A percentile compares a stretch with the other conserved stretches of the same genome.
Evolutionary conservation across 139 green algal species (phyloP).

Genomic region (Picochlorum sp.): DNA sequence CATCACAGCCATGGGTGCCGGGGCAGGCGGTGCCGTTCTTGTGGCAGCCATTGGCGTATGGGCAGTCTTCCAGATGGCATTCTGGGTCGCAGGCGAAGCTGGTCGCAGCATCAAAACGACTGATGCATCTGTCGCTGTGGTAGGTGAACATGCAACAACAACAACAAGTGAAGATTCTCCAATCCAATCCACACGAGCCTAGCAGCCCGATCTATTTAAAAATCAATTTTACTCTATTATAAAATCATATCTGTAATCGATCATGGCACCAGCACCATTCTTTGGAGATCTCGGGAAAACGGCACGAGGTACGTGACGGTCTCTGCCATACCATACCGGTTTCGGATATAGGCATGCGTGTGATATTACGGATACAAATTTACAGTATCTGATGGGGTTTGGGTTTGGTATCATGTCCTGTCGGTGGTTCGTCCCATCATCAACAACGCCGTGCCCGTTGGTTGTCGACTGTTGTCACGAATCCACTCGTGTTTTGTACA

Average conservation of each 20-base stretch:
- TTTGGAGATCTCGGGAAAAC: slow-evolving; percentile 34
- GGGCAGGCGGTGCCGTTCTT: slow-evolving; percentile 27
- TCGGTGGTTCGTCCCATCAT: too few species aligned
- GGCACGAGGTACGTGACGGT: slow-evolving; percentile 20
- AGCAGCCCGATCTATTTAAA: not conserved
- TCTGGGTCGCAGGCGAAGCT: slow-evolving; percentile 30
- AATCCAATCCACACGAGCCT: not conserved
- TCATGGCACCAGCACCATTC: slow-evolving; percentile 29
- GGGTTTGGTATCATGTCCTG: too few species aligned
- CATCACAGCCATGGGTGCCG: slow-evolving; percentile 36
- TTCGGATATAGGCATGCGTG: too few species aligned
- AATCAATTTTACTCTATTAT: not conserved
- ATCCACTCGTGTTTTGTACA: slow-evolving; percentile 8
- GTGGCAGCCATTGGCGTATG: slow-evolving; percentile 39
- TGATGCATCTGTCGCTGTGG: not conserved
- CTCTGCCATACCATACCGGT: too few species aligned
- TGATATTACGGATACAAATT: too few species aligned
- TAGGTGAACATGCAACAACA: not conserved
- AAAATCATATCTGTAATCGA: not conserved
- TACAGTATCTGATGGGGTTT: too few species aligned
- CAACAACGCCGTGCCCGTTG: too few species aligned
- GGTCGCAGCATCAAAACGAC: slow-evolving; percentile 13
- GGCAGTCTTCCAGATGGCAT: slow-evolving; percentile 44
- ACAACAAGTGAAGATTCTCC: not conserved
- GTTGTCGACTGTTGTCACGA: too few species aligned